Conservation (phyloP, 2,329 filamentous ascomycete species). For the Orbilia oligospora region DNA sequence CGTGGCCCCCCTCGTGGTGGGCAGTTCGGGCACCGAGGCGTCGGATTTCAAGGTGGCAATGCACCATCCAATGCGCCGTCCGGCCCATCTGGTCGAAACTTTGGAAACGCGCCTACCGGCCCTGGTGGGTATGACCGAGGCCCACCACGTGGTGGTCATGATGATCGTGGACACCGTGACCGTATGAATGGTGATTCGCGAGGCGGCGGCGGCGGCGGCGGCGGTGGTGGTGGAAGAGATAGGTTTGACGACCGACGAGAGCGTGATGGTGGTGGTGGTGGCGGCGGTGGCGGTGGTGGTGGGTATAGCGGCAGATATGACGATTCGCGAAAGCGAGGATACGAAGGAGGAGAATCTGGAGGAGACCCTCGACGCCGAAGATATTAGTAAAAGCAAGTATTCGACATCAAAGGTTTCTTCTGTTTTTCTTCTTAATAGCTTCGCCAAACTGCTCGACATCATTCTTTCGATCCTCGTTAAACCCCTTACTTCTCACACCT, state of each 20-base stretch:
- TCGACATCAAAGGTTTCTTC: not conserved
- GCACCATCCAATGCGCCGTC: conserved; percentile 74
- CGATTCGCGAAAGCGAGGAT: conserved; percentile 60
- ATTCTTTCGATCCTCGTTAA: conserved; percentile 23
- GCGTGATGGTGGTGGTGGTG: conserved; percentile 61
- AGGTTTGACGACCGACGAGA: conserved; percentile 60
- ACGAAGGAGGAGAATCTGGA: conserved; percentile 60
- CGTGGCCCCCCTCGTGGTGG: conserved; percentile 66
- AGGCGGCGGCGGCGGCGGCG: conserved; percentile 61
- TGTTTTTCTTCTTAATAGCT: not conserved
- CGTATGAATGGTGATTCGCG: conserved; percentile 61
- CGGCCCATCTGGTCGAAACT: conserved; percentile 72
- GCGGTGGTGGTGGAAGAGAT: conserved; percentile 61
- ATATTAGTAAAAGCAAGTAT: conserved; percentile 54
- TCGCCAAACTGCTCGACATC: conserved; percentile 2
- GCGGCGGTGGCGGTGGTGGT: conserved; percentile 59
- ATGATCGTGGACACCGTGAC: conserved; percentile 56
- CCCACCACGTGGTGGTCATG: conserved; percentile 48
- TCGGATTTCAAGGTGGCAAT: conserved; percentile 73
- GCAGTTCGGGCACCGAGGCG: conserved; percentile 67
- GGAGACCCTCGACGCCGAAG: conserved; percentile 55
- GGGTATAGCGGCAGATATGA: conserved; percentile 58
- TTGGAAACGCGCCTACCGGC: conserved; percentile 69
- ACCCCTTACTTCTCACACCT: conserved; percentile 24
- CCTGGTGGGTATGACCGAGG: conserved; percentile 64